These are phyloP conservation scores for Ilex aquifolium DNA, from an alignment of 257 asterid genomes.

Conservation along the genomic window DNA sequence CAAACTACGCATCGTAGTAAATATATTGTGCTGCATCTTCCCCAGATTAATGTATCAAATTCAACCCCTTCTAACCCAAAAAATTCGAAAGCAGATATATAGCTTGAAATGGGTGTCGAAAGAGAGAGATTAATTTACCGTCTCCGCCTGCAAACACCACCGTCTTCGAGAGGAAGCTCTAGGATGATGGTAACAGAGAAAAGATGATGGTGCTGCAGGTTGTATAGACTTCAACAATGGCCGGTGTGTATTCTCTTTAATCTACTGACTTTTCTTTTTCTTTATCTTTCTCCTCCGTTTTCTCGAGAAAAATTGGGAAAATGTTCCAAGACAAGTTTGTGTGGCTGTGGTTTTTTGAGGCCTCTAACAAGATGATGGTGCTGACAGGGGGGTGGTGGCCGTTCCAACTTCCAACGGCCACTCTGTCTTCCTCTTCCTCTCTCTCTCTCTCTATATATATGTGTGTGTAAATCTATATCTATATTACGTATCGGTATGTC, in stretches of 20 bases:
- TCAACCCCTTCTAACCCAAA: not conserved
- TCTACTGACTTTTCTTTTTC: too few species aligned
- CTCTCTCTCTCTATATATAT: too few species aligned
- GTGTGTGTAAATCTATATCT: too few species aligned
- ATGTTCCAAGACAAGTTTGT: too few species aligned
- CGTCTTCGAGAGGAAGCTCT: constrained; percentile 22
- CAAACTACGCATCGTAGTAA: constrained; percentile 71
- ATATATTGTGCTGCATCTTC: constrained; percentile 75
- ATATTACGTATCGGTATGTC: too few species aligned
- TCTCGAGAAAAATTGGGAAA: not conserved
- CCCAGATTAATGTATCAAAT: not conserved
- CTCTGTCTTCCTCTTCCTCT: too few species aligned
- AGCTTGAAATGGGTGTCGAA: not conserved
- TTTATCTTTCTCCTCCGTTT: not conserved
- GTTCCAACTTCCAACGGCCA: too few species aligned
- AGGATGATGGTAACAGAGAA: constrained; percentile 4
- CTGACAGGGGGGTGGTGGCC: too few species aligned
- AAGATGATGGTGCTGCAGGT: constrained; percentile 38
- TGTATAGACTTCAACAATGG: constrained; percentile 1
- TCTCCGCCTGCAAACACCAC: constrained; percentile 51
- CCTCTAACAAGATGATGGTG: too few species aligned
- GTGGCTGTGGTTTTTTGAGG: too few species aligned
- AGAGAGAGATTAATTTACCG: constrained; percentile 22
- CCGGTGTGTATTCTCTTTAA: too few species aligned
- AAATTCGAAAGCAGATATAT: not conserved